Conservation (phyloP, 805 yeast genomes). For the Saccharomycopsis sp. region DNA sequence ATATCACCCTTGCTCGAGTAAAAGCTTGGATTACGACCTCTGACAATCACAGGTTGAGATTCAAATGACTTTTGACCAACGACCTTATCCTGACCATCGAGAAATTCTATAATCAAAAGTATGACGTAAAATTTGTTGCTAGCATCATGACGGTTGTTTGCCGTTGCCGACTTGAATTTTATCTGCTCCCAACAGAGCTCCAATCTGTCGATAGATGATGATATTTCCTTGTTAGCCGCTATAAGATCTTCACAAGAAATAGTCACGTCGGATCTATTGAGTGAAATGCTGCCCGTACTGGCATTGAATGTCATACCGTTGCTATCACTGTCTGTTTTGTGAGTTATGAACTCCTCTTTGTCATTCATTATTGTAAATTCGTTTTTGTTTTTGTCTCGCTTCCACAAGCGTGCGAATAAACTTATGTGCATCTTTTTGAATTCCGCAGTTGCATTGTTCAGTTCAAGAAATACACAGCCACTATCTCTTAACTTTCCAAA, state of each 20-base stretch:
- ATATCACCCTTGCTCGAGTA: constrained; percentile 48
- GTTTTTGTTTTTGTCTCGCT: constrained; percentile 1
- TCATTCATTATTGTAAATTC: constrained; percentile 2
- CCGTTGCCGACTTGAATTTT: constrained; percentile 29
- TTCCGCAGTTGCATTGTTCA: neutral
- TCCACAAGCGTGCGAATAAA: constrained; percentile 1
- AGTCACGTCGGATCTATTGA: neutral
- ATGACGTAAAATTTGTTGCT: constrained; percentile 24
- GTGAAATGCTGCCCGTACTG: neutral
- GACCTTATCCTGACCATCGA: constrained; percentile 23
- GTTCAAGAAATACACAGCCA: neutral
- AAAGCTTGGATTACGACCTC: constrained; percentile 59
- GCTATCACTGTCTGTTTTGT: neutral
- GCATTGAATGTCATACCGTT: neutral
- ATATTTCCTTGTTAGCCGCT: neutral
- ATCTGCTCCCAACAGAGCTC: constrained; percentile 27
- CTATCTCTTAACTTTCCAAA: neutral
- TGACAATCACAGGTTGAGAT: constrained; percentile 44
- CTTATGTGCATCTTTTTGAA: neutral
- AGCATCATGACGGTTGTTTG: constrained; percentile 25
- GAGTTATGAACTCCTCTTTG: constrained; percentile 3
- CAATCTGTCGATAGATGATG: neutral
- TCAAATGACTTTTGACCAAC: constrained; percentile 22
- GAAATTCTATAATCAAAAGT: constrained; percentile 22
- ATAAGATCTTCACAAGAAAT: neutral